Conservation (phyloP, 1,284 basidiomycete genomes). For the Trametes sp. region DNA sequence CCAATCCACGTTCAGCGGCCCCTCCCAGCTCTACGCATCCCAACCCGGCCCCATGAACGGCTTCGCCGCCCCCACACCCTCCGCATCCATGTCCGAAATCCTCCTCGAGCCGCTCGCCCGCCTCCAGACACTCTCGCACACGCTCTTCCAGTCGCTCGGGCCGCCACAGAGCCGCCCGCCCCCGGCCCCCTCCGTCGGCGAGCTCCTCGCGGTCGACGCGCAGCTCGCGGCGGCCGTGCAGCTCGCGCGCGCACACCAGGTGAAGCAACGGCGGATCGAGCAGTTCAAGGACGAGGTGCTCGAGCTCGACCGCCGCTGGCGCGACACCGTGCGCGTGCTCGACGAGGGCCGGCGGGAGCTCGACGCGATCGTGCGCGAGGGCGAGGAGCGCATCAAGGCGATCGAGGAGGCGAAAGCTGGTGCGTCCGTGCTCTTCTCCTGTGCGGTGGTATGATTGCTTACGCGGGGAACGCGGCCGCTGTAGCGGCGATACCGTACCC, state of each 20-base stretch:
- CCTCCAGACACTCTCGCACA: conserved; percentile 69
- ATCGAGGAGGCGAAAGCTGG: conserved; percentile 77
- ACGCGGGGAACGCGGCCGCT: background rate
- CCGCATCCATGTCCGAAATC: conserved; percentile 50
- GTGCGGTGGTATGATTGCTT: too few relatives aligned
- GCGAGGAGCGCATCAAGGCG: conserved; percentile 70
- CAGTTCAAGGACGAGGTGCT: conserved; percentile 72
- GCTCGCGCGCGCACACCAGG: conserved; percentile 74
- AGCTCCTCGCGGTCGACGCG: conserved; percentile 68
- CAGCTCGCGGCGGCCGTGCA: conserved; percentile 68
- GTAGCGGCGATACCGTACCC: conserved; percentile 80
- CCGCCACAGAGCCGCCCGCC: conserved; percentile 68
- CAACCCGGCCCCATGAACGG: conserved; percentile 3
- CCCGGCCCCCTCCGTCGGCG: conserved; percentile 63
- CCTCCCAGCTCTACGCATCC: conserved; percentile 20
- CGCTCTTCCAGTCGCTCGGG: conserved; percentile 75
- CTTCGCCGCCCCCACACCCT: background rate
- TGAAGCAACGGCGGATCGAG: conserved; percentile 76
- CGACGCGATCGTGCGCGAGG: conserved; percentile 72
- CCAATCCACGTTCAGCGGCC: conserved; percentile 10
- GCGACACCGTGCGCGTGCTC: conserved; percentile 66
- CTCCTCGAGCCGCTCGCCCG: conserved; percentile 70
- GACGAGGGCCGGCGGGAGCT: conserved; percentile 71
- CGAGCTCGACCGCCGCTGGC: conserved; percentile 69
- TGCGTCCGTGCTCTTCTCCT: conserved; percentile 39